Conservation (phyloP, 2,329 filamentous ascomycete species). For the Aureobasidium sp. region DNA sequence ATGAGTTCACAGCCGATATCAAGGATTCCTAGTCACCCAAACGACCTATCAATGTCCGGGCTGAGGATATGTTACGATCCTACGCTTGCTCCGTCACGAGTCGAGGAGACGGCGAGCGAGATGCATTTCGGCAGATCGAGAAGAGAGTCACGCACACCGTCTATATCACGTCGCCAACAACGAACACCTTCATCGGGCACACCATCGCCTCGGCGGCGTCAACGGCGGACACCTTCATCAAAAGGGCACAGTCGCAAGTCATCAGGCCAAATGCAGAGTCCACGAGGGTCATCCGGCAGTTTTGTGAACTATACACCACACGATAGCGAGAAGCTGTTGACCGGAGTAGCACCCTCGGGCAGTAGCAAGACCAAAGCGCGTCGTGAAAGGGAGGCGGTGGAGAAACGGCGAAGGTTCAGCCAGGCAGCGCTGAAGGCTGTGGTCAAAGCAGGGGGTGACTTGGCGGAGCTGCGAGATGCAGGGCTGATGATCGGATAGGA, state of each 20-base stretch:
- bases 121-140: conserved; percentile 12
- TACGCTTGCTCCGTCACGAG: conserved; percentile 16
- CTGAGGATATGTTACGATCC: conserved; percentile 27
- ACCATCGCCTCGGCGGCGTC: conserved; percentile 20
- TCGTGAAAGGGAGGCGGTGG: conserved; percentile 76
- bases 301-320: conserved; percentile 89
- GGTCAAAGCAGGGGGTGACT: conserved; percentile 60
- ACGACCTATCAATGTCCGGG: conserved; percentile 16
- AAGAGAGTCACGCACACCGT: conserved; percentile 17
- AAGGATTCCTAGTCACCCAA: background rate
- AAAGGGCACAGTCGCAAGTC: conserved; percentile 1
- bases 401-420: conserved; percentile 60
- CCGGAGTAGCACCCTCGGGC: conserved; percentile 83
- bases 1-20: background rate
- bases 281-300: conserved; percentile 30
- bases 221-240: conserved; percentile 15
- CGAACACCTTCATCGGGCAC: conserved; percentile 17
- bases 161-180: conserved; percentile 14
- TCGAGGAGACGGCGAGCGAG: background rate
- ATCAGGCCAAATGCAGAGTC: background rate
- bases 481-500: conserved; percentile 24
- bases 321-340: conserved; percentile 71
- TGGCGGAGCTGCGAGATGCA: conserved; percentile 34
- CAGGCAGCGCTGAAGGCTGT: conserved; percentile 62
- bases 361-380: conserved; percentile 91